Evolutionary conservation across 441 rosid genomes (phyloP).

Genomic region (Dalechampia spathulata): DNA sequence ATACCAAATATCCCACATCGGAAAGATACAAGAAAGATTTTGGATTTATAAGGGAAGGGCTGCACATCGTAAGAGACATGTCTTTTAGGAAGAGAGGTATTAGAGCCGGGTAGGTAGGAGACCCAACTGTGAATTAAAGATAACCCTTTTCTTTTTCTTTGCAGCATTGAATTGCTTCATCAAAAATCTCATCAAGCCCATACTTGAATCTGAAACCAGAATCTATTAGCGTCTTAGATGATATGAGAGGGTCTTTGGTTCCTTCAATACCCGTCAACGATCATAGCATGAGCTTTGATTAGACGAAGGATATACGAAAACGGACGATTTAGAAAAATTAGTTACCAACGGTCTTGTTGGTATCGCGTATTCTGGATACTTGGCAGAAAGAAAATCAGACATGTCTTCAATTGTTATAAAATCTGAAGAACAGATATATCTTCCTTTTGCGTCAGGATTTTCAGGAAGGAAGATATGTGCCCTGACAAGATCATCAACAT

Average conservation of each 20-base stretch:
- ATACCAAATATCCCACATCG: too few species aligned
- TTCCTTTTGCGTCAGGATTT: slow-evolving; percentile 24
- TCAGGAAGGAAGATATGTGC: slow-evolving; percentile 37
- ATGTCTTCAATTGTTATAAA: slow-evolving; percentile 22
- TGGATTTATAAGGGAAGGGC: too few species aligned
- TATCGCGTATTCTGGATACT: slow-evolving; percentile 30
- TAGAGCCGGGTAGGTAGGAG: too few species aligned
- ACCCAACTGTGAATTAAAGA: too few species aligned
- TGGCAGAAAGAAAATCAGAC: slow-evolving; percentile 24
- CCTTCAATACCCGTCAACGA: slow-evolving; percentile 28
- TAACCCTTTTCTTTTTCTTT: slow-evolving; percentile 27
- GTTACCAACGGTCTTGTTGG: slow-evolving; percentile 37
- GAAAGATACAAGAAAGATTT: too few species aligned
- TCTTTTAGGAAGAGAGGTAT: too few species aligned
- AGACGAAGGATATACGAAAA: background rate
- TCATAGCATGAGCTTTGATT: slow-evolving; percentile 1
- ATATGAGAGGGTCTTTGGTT: background rate
- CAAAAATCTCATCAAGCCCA: slow-evolving; percentile 28
- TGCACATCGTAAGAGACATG: too few species aligned
- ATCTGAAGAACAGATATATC: slow-evolving; percentile 25
- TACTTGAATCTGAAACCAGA: slow-evolving; percentile 24
- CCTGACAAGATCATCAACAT: slow-evolving; percentile 28
- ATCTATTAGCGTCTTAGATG: slow-evolving; percentile 31
- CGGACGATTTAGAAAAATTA: background rate
- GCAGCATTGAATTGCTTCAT: slow-evolving; percentile 30